A percentile compares a stretch with the other conserved stretches of the same genome.
Evolutionary conservation across 1,284 basidiomycete genomes (phyloP).

Genomic region (Tilletiaria anomala): DNA sequence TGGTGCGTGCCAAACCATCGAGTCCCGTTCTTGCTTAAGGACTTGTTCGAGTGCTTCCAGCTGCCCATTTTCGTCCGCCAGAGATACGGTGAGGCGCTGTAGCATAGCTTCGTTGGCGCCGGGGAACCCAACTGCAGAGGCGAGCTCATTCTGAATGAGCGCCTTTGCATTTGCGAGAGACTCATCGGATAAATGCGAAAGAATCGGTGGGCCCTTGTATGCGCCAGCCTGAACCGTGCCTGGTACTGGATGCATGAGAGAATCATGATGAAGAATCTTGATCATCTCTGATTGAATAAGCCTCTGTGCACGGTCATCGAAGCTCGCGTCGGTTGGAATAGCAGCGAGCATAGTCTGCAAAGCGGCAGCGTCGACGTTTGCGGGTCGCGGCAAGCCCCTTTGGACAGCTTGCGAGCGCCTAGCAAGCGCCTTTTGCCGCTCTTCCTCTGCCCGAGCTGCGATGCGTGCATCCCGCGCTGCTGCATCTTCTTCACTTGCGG

Average conservation of each 20-base stretch:
- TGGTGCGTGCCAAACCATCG: constrained; percentile 52
- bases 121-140: constrained; percentile 63
- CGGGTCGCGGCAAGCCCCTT: constrained; percentile 68
- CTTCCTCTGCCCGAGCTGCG: constrained; percentile 52
- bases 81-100: constrained; percentile 37
- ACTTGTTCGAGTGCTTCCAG: constrained; percentile 51
- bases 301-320: constrained; percentile 47
- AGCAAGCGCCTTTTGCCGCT: constrained; percentile 61
- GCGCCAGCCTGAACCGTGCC: constrained; percentile 66
- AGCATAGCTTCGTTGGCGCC: constrained; percentile 65
- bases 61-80: constrained; percentile 45
- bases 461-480: constrained; percentile 75
- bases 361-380: constrained; percentile 58
- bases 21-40: constrained; percentile 38
- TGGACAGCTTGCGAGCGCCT: constrained; percentile 70
- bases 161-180: constrained; percentile 58
- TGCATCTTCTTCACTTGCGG: constrained; percentile 49
- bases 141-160: constrained; percentile 66
- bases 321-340: constrained; percentile 20
- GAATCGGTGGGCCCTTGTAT: constrained; percentile 54
- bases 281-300: constrained; percentile 69
- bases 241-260: constrained; percentile 71
- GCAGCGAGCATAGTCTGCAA: constrained; percentile 46
- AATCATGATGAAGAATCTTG: constrained; percentile 69
- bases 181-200: constrained; percentile 64